Conservation (phyloP, 768 basidiomycete genomes). For the Clavulina sp. region DNA sequence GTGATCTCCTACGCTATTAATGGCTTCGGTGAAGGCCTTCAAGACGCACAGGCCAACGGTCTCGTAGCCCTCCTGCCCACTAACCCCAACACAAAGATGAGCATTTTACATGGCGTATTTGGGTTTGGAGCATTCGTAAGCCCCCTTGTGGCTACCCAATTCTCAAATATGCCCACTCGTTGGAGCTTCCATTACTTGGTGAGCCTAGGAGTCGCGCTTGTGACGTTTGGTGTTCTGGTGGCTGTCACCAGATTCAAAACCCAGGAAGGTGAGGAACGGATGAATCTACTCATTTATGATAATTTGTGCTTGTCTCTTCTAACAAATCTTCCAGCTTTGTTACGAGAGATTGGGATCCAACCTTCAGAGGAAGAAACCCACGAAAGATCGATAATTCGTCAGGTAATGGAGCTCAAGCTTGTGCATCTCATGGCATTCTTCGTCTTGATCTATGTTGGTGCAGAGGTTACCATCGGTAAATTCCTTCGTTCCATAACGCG, state of each 20-base stretch:
- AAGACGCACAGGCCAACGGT: constrained; percentile 60
- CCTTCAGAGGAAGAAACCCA: neutral
- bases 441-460: constrained; percentile 48
- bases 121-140: constrained; percentile 39
- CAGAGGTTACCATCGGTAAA: constrained; percentile 45
- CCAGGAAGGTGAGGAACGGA: constrained; percentile 16
- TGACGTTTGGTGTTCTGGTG: constrained; percentile 15
- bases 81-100: constrained; percentile 49
- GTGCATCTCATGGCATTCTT: constrained; percentile 51
- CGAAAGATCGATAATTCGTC: constrained; percentile 11
- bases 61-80: constrained; percentile 42
- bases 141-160: constrained; percentile 39
- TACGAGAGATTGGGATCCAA: constrained; percentile 1
- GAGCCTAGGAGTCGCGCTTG: constrained; percentile 24
- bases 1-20: constrained; percentile 30
- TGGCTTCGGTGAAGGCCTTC: constrained; percentile 31
- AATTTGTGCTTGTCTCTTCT: neutral
- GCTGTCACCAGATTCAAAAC: constrained; percentile 18
- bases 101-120: constrained; percentile 47
- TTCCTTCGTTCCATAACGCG: neutral
- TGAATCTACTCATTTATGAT: neutral
- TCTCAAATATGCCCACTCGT: constrained; percentile 22
- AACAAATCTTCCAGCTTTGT: too few relatives aligned
- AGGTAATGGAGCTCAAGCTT: constrained; percentile 33
- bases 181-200: constrained; percentile 31